A percentile compares a stretch with the other conserved stretches of the same genome.
Conservation (phyloP, 179 eudicot species). For the Beta corolliflora region DNA sequence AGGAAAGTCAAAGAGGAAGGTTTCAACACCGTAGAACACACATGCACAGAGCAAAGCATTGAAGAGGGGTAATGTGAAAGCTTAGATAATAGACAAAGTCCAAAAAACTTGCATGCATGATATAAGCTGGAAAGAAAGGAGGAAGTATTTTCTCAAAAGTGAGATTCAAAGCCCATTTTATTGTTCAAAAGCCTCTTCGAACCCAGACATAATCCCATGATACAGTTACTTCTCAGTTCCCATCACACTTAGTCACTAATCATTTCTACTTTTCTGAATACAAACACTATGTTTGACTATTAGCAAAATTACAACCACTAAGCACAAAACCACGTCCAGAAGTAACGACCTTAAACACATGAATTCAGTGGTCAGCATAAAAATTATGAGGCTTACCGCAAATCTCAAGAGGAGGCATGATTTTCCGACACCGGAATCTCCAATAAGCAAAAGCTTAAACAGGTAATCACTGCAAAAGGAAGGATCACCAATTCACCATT, state of each 20-base stretch:
- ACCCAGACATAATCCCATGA: too few species aligned
- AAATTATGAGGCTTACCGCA: slow-evolving; percentile 31
- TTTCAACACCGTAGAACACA: neutral
- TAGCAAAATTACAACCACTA: neutral
- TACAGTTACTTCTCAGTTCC: too few species aligned
- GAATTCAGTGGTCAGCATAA: too few species aligned
- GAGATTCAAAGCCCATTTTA: neutral
- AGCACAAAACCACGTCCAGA: neutral
- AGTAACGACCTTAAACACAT: too few species aligned
- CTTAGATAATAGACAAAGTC: neutral
- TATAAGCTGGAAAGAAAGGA: neutral
- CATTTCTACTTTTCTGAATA: neutral
- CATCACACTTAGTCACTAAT: neutral
- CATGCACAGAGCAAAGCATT: neutral
- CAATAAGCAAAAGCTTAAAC: slow-evolving; percentile 48
- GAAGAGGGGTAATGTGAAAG: neutral
- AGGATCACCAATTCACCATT: neutral
- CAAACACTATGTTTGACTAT: neutral
- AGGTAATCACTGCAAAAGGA: slow-evolving; percentile 40
- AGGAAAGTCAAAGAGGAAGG: neutral
- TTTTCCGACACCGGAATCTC: slow-evolving; percentile 50
- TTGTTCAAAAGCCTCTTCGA: neutral
- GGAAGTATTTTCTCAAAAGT: neutral
- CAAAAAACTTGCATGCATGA: neutral
- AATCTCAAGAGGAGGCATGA: slow-evolving; percentile 44